Percentiles rank a stretch among this genome's conserved stretches.
These are phyloP conservation scores for Singerocomus rubriflavus DNA, from an alignment of 1,284 basidiomycete species.

Conservation along the genomic window DNA sequence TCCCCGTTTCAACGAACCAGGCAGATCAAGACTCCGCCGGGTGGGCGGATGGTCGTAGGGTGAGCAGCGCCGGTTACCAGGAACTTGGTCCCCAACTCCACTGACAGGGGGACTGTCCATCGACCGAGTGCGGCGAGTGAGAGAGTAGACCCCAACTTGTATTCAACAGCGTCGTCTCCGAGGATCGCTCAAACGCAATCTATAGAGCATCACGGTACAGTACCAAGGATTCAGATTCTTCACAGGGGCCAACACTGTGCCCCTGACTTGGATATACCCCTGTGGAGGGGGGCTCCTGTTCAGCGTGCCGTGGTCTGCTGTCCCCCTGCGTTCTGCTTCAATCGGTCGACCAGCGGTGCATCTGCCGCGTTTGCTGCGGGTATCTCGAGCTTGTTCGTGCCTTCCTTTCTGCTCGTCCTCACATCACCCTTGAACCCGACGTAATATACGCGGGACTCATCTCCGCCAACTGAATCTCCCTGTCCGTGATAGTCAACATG, in stretches of 20 bases:
- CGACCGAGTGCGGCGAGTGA: no score
- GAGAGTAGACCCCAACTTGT: no score
- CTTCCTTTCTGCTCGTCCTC: conserved; percentile 54
- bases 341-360: conserved; percentile 57
- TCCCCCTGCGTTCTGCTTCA: conserved; percentile 50
- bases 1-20: neutral
- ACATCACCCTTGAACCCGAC: conserved; percentile 79
- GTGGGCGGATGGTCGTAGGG: no score
- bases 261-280: neutral
- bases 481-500: conserved; percentile 27
- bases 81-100: no score
- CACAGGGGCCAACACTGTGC: neutral
- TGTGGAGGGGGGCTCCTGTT: conserved; percentile 3
- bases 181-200: neutral
- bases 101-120: no score
- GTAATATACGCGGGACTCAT: conserved; percentile 66
- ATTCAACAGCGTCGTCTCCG: neutral
- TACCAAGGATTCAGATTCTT: no score
- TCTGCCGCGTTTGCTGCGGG: conserved; percentile 70
- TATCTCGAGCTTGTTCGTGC: conserved; percentile 60
- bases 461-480: conserved; percentile 65
- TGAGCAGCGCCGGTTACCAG: no score
- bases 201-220: neutral
- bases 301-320: conserved; percentile 31
- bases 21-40: no score